A percentile compares a stretch with the other conserved stretches of the same genome.
These are phyloP conservation scores for Euphorbia lathyris DNA, from an alignment of 345 rosid genomes.

Conservation along the genomic window DNA sequence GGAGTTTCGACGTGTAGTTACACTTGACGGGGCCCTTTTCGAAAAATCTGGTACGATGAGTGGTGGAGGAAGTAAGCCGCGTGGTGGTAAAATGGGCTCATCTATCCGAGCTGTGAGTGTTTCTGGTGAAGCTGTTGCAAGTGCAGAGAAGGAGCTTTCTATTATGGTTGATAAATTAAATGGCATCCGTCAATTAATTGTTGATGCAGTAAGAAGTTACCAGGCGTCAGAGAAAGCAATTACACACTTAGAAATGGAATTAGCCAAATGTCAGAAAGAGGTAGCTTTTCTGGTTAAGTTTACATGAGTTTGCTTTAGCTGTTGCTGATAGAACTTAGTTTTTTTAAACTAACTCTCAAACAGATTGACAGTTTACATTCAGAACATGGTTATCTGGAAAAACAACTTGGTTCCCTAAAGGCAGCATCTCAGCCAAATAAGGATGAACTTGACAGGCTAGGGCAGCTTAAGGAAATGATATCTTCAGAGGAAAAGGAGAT, in stretches of 20 bases:
- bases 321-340: background rate
- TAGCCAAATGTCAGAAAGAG: constrained; percentile 87
- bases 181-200: constrained; percentile 51
- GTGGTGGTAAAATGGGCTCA: constrained; percentile 97
- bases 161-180: constrained; percentile 48
- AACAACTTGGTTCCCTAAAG: constrained; percentile 73
- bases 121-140: constrained; percentile 59
- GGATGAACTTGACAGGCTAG: constrained; percentile 64
- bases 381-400: constrained; percentile 62
- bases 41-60: constrained; percentile 98
- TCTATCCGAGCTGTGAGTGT: constrained; percentile 75
- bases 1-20: constrained; percentile 89
- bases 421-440: constrained; percentile 73
- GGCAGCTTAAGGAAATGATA: constrained; percentile 60
- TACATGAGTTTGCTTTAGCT: constrained; percentile 2
- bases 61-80: constrained; percentile 95
- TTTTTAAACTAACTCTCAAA: constrained; percentile 1
- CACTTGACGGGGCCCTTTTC: constrained; percentile 92
- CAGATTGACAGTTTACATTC: constrained; percentile 84
- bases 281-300: constrained; percentile 29
- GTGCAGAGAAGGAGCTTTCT: constrained; percentile 74
- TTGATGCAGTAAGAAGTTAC: constrained; percentile 61
- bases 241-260: constrained; percentile 69
- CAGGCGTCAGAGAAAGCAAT: constrained; percentile 66
- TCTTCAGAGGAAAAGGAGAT: constrained; percentile 68